Evolutionary conservation across 2,329 filamentous ascomycete species (phyloP).

Genomic region (Rhynchosporium graminicola): DNA sequence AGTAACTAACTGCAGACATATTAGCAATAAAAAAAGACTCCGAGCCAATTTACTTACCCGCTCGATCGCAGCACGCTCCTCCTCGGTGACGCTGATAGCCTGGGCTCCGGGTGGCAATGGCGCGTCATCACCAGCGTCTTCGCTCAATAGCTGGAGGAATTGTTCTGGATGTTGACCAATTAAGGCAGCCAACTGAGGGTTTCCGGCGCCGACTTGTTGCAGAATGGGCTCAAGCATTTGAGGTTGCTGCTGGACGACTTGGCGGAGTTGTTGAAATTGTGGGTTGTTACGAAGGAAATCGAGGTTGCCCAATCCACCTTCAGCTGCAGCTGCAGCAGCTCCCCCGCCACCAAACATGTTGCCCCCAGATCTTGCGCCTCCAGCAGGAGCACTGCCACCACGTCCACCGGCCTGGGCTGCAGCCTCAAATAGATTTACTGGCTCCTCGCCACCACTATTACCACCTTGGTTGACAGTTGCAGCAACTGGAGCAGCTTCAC

Average conservation of each 20-base stretch:
- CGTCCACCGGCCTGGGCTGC: conserved; percentile 64
- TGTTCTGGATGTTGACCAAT: conserved; percentile 92
- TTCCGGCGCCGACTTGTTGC: conserved; percentile 91
- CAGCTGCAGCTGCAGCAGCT: conserved; percentile 44
- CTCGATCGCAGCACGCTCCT: conserved; percentile 96
- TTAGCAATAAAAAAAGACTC: conserved; percentile 1
- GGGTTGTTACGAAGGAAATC: conserved; percentile 94
- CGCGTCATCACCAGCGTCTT: conserved; percentile 82
- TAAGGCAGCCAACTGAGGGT: conserved; percentile 89
- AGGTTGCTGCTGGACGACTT: conserved; percentile 95
- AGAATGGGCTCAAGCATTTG: conserved; percentile 98
- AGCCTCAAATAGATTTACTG: conserved; percentile 89
- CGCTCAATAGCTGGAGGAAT: conserved; percentile 86
- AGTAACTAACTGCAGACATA: conserved; percentile 64
- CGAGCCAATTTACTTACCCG: conserved; percentile 61
- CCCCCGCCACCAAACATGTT: conserved; percentile 42
- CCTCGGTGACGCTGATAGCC: conserved; percentile 87
- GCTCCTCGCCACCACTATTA: conserved; percentile 60
- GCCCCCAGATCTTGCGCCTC: conserved; percentile 1
- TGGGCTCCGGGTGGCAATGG: conserved; percentile 85
- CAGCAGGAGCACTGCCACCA: conserved; percentile 41
- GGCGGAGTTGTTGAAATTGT: conserved; percentile 95
- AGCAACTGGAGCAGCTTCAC: conserved; percentile 43
- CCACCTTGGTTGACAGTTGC: conserved; percentile 43
- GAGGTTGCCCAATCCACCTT: conserved; percentile 69